A percentile compares a stretch with the other conserved stretches of the same genome.
These are phyloP conservation scores for Phytophthora foliorum DNA, from an alignment of 352 stramenopile species.

Conservation along the genomic window DNA sequence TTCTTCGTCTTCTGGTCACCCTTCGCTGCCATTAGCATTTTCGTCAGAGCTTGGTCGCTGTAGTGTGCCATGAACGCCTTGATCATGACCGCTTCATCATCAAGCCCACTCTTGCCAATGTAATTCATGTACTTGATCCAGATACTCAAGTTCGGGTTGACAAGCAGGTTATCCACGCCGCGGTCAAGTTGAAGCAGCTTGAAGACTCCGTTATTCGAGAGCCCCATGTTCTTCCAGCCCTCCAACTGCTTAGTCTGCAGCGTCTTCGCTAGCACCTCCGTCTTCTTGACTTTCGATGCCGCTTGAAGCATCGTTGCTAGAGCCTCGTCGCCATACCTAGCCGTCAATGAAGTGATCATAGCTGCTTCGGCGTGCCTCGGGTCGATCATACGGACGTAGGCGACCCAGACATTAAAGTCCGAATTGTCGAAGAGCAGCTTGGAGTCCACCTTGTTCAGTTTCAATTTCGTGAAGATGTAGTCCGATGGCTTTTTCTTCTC, in stretches of 20 bases:
- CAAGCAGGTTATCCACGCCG: neutral
- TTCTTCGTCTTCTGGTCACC: neutral
- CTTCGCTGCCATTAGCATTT: neutral
- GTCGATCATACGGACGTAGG: neutral
- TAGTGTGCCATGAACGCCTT: neutral
- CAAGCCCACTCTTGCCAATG: too few relatives aligned
- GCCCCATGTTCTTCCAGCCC: neutral
- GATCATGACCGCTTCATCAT: neutral
- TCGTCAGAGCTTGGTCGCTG: neutral
- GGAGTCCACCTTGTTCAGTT: constrained; percentile 9
- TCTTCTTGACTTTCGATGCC: neutral
- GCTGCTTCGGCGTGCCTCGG: neutral
- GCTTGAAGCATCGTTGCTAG: constrained; percentile 8
- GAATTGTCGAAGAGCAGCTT: constrained; percentile 14
- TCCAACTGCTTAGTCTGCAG: neutral
- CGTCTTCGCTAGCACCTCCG: neutral
- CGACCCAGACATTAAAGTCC: constrained; percentile 13
- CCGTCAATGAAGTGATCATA: constrained; percentile 4
- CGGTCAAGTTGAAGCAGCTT: neutral
- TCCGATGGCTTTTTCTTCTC: constrained; percentile 6
- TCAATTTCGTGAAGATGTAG: constrained; percentile 6
- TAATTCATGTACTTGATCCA: neutral
- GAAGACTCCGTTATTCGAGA: neutral
- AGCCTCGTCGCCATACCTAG: constrained; percentile 3
- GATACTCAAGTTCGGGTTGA: neutral